These are phyloP conservation scores for Monosporascus sp. DNA, from an alignment of 2,329 filamentous ascomycete genomes.

Conservation along the genomic window DNA sequence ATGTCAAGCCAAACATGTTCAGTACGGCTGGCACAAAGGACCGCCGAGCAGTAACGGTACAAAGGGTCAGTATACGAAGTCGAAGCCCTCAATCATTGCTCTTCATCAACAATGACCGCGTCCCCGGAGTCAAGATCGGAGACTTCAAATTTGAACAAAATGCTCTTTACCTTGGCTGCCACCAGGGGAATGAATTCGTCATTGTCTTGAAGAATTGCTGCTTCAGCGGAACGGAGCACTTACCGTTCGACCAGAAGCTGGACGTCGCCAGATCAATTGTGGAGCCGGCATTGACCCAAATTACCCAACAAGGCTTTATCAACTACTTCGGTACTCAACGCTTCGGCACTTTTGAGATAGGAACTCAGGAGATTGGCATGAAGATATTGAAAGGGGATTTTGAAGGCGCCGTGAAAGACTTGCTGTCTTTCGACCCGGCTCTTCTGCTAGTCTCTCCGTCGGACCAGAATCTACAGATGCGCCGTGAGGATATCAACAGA, in stretches of 20 bases:
- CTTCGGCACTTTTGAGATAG: slow-evolving; percentile 82
- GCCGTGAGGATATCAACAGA: slow-evolving; percentile 72
- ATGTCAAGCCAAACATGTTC: slow-evolving; percentile 70
- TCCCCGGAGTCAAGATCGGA: slow-evolving; percentile 63
- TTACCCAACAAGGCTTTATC: slow-evolving; percentile 76
- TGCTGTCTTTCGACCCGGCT: slow-evolving; percentile 67
- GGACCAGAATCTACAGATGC: slow-evolving; percentile 44
- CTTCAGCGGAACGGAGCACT: slow-evolving; percentile 43
- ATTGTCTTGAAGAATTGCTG: slow-evolving; percentile 85
- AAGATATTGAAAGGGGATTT: slow-evolving; percentile 80
- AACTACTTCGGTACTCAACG: slow-evolving; percentile 98
- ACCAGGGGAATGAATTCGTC: slow-evolving; percentile 85
- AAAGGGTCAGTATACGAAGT: slow-evolving; percentile 65
- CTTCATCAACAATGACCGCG: slow-evolving; percentile 56
- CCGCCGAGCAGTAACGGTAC: slow-evolving; percentile 77
- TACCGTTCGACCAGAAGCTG: slow-evolving; percentile 43
- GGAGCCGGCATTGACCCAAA: slow-evolving; percentile 56
- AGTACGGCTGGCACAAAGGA: slow-evolving; percentile 83
- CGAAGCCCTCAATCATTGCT: slow-evolving; percentile 55
- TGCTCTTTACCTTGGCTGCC: slow-evolving; percentile 74
- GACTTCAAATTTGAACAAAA: slow-evolving; percentile 74
- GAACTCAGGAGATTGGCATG: slow-evolving; percentile 80
- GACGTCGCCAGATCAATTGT: slow-evolving; percentile 45
- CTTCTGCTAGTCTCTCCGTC: slow-evolving; percentile 49
- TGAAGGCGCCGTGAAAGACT: slow-evolving; percentile 70